Conservation (phyloP, 1,284 basidiomycete species). For the Rhodotorula sp. region DNA sequence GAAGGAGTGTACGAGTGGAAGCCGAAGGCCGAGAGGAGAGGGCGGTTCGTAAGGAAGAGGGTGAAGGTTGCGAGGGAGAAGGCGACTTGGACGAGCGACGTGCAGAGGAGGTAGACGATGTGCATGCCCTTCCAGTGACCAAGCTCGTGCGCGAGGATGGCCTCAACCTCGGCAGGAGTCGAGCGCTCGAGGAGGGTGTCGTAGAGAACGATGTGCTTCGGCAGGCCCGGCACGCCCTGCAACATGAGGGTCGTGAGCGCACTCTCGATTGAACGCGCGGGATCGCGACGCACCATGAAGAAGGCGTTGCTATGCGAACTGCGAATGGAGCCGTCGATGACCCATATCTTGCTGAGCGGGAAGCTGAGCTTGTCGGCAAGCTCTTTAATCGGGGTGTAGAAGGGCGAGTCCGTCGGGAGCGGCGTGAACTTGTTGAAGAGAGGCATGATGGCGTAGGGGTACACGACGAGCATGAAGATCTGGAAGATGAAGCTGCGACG, state of each 20-base stretch:
- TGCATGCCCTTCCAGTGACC: conserved; percentile 90
- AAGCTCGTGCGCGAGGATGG: conserved; percentile 83
- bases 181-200: conserved; percentile 92
- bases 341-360: conserved; percentile 83
- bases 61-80: conserved; percentile 84
- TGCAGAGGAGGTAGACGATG: conserved; percentile 78
- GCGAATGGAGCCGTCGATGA: conserved; percentile 95
- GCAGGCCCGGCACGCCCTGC: conserved; percentile 50
- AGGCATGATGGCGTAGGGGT: conserved; percentile 84
- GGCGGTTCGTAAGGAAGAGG: conserved; percentile 82
- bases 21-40: conserved; percentile 80
- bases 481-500: conserved; percentile 5
- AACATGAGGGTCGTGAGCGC: not conserved
- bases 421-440: conserved; percentile 96
- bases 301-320: conserved; percentile 87
- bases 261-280: too few relatives aligned
- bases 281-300: conserved; percentile 11
- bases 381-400: conserved; percentile 65
- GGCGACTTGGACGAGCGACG: conserved; percentile 84
- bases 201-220: conserved; percentile 75
- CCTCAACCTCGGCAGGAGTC: conserved; percentile 82
- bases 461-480: conserved; percentile 11
- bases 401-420: conserved; percentile 53
- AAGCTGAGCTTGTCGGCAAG: conserved; percentile 80
- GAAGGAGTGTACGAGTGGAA: conserved; percentile 58